Conservation (phyloP, 116 monocot species). For the Cymodocea nodosa region DNA sequence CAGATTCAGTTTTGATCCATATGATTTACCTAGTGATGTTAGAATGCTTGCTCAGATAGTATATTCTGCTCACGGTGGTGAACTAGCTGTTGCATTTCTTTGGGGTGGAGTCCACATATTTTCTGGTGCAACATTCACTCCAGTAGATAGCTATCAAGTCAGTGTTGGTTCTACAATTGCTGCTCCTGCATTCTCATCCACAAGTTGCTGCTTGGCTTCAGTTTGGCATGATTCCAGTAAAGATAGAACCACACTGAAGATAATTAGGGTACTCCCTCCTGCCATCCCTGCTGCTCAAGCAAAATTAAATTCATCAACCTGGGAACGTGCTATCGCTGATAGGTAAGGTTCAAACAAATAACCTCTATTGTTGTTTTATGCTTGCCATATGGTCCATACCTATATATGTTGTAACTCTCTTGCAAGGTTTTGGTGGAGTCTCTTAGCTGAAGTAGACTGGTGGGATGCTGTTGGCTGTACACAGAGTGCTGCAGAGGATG, state of each 20-base stretch:
- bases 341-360: conserved; percentile 29
- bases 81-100: conserved; percentile 96
- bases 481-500: conserved; percentile 98
- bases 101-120: conserved; percentile 95
- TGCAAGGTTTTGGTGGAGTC: conserved; percentile 97
- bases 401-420: not conserved
- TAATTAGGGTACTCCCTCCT: conserved; percentile 94
- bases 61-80: conserved; percentile 93
- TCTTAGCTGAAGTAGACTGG: conserved; percentile 94
- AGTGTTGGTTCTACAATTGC: conserved; percentile 94
- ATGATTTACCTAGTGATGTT: conserved; percentile 97
- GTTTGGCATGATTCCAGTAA: conserved; percentile 96
- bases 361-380: not conserved
- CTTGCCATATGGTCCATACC: not conserved
- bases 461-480: conserved; percentile 99
- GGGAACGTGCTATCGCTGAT: conserved; percentile 97
- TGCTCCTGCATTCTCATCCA: conserved; percentile 91
- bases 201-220: conserved; percentile 88
- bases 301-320: conserved; percentile 60
- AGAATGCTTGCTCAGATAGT: conserved; percentile 93
- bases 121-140: conserved; percentile 68
- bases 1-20: conserved; percentile 87
- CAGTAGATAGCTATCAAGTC: conserved; percentile 81
- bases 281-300: conserved; percentile 40
- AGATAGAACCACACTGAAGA: conserved; percentile 84